A percentile compares a stretch with the other conserved stretches of the same genome.
Evolutionary conservation across 2,329 filamentous ascomycete genomes (phyloP).

Genomic region (Clarireedia homoeocarpa): DNA sequence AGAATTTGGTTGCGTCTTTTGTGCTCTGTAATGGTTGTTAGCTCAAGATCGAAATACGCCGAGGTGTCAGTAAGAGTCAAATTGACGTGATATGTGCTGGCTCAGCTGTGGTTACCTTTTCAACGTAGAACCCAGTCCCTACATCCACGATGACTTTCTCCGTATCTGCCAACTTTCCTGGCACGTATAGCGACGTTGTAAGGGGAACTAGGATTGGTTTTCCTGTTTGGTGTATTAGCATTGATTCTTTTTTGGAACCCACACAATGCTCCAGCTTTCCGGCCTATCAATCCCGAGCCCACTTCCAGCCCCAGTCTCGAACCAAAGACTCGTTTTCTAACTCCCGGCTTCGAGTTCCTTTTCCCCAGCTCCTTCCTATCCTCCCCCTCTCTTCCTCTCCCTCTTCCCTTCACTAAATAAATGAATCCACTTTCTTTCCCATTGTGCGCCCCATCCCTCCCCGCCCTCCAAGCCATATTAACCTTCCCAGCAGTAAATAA

Average conservation of each 20-base stretch:
- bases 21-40: constrained; percentile 34
- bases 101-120: constrained; percentile 55
- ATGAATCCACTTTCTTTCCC: neutral
- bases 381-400: neutral
- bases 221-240: constrained; percentile 22
- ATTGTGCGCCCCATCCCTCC: neutral
- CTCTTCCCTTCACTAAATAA: neutral
- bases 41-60: too few species aligned
- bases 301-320: too few species aligned
- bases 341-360: neutral
- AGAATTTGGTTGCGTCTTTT: constrained; percentile 57
- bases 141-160: constrained; percentile 83
- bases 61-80: too few species aligned
- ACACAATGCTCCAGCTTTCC: too few species aligned
- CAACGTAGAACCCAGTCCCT: constrained; percentile 88
- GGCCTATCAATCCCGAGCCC: too few species aligned
- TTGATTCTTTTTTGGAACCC: neutral
- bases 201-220: constrained; percentile 79
- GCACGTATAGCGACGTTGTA: constrained; percentile 91
- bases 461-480: neutral
- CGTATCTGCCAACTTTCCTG: constrained; percentile 66
- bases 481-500: neutral
- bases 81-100: too few species aligned
- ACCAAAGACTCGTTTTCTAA: neutral
- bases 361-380: neutral